These are phyloP conservation scores for Rhodotorula sp. DNA, from an alignment of 1,284 basidiomycete genomes.

Conservation along the genomic window DNA sequence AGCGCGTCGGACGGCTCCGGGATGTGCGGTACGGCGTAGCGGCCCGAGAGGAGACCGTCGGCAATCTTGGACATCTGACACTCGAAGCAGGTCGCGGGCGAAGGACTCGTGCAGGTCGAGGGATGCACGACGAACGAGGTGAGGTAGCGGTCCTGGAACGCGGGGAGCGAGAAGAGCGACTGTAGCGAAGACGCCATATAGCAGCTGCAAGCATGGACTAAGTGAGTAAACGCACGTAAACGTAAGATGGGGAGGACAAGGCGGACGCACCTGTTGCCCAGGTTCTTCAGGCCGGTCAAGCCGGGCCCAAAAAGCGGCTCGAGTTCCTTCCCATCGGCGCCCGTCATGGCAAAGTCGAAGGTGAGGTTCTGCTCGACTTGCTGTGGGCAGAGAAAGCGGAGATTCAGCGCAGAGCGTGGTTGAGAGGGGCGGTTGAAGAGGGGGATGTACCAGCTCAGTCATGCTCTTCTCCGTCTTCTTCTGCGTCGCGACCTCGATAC, in stretches of 20 bases:
- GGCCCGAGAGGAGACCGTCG: conserved; percentile 88
- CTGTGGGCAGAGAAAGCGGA: conserved; percentile 52
- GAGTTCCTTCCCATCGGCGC: conserved; percentile 84
- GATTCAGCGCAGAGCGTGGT: neutral
- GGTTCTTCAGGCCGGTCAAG: conserved; percentile 84
- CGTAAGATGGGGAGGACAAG: neutral
- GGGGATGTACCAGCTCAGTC: conserved; percentile 77
- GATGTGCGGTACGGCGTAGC: conserved; percentile 73
- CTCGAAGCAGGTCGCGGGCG: conserved; percentile 84
- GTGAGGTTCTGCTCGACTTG: conserved; percentile 96
- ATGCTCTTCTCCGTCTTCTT: conserved; percentile 96
- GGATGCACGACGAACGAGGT: conserved; percentile 63
- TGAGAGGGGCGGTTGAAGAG: neutral
- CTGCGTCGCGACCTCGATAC: conserved; percentile 80
- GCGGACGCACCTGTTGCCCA: conserved; percentile 77
- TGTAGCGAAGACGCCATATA: conserved; percentile 97
- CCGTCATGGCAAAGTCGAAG: conserved; percentile 91
- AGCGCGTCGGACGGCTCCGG: conserved; percentile 47
- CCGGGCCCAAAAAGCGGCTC: conserved; percentile 87
- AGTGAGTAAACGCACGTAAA: too few relatives aligned
- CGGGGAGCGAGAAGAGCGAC: conserved; percentile 75
- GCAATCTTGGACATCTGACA: conserved; percentile 93
- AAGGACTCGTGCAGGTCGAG: conserved; percentile 64
- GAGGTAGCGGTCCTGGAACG: conserved; percentile 75
- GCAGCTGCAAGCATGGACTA: conserved; percentile 62